Evolutionary conservation across 805 yeast genomes (phyloP).

Genomic region (Kodamaea kaohsiungensis): DNA sequence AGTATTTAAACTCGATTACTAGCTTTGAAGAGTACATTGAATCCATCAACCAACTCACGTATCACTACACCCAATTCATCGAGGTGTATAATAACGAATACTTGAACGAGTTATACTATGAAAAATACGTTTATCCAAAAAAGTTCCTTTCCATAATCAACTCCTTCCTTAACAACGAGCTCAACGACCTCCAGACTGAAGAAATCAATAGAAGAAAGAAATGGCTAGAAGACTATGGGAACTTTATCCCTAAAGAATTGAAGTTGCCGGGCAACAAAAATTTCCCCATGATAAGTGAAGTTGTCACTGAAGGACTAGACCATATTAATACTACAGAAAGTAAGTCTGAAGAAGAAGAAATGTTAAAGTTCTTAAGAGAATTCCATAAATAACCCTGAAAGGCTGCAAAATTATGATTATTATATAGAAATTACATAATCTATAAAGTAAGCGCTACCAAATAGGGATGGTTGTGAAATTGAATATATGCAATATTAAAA

Average conservation of each 20-base stretch:
- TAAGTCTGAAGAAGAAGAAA: constrained; percentile 20
- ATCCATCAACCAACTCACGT: constrained; percentile 29
- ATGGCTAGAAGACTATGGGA: constrained; percentile 42
- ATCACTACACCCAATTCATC: constrained; percentile 38
- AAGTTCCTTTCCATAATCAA: constrained; percentile 32
- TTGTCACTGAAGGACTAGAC: constrained; percentile 43
- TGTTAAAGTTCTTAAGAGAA: constrained; percentile 22
- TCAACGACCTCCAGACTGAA: constrained; percentile 31
- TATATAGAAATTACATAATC: not conserved
- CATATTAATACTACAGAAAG: constrained; percentile 15
- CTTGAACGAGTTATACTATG: constrained; percentile 39
- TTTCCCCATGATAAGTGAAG: constrained; percentile 41
- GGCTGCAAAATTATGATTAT: not conserved
- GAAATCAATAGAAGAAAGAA: constrained; percentile 34
- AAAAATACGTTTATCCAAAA: constrained; percentile 40
- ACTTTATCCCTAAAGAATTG: constrained; percentile 42
- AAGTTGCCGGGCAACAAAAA: constrained; percentile 36
- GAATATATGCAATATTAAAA: not conserved
- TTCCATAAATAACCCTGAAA: not conserved
- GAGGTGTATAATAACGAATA: constrained; percentile 36
- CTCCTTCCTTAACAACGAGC: constrained; percentile 34
- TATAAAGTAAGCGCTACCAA: not conserved
- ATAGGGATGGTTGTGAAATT: not conserved
- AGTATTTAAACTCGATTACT: constrained; percentile 6
- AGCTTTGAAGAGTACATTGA: constrained; percentile 20